Evolutionary conservation across 495 filamentous ascomycete species (phyloP).

Genomic region (Trypethelium eluteriae): DNA sequence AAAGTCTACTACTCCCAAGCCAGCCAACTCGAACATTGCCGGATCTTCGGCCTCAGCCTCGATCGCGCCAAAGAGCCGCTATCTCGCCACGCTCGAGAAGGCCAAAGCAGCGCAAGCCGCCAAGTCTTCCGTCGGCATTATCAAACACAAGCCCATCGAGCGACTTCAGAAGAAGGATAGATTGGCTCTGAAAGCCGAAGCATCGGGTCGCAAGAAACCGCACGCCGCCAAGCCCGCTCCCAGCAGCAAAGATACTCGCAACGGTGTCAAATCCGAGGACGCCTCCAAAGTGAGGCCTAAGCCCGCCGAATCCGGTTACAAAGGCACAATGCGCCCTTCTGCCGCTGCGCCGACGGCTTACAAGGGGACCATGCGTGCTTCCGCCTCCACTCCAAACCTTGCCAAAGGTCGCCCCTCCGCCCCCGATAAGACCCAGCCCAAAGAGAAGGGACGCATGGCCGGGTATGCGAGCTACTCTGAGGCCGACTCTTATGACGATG

Average conservation of each 20-base stretch:
- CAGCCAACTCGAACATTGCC: slow-evolving; percentile 25
- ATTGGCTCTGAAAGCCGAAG: slow-evolving; percentile 23
- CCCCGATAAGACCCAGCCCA: background rate
- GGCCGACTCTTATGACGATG: slow-evolving; percentile 28
- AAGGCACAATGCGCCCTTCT: slow-evolving; percentile 47
- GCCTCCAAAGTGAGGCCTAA: slow-evolving; percentile 21
- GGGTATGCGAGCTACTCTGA: slow-evolving; percentile 36
- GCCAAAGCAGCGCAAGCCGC: slow-evolving; percentile 48
- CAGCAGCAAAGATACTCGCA: background rate
- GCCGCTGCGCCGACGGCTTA: slow-evolving; percentile 29
- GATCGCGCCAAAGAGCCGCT: slow-evolving; percentile 49
- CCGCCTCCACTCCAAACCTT: slow-evolving; percentile 16
- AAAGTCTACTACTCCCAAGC: slow-evolving; percentile 23
- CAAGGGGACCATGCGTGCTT: slow-evolving; percentile 33
- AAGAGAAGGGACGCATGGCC: slow-evolving; percentile 22
- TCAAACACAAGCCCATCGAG: slow-evolving; percentile 43
- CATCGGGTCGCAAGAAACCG: slow-evolving; percentile 19
- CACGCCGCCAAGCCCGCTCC: slow-evolving; percentile 8
- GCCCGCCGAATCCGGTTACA: slow-evolving; percentile 43
- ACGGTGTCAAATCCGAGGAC: slow-evolving; percentile 12
- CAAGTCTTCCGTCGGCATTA: slow-evolving; percentile 30
- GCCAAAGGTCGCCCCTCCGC: background rate
- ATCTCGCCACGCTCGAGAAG: slow-evolving; percentile 59
- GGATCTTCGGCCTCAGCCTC: slow-evolving; percentile 28
- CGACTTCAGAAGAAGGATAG: slow-evolving; percentile 35